A percentile compares a stretch with the other conserved stretches of the same genome.
Conservation (phyloP, 2,329 filamentous ascomycete genomes). For the Daldinia sp. region DNA sequence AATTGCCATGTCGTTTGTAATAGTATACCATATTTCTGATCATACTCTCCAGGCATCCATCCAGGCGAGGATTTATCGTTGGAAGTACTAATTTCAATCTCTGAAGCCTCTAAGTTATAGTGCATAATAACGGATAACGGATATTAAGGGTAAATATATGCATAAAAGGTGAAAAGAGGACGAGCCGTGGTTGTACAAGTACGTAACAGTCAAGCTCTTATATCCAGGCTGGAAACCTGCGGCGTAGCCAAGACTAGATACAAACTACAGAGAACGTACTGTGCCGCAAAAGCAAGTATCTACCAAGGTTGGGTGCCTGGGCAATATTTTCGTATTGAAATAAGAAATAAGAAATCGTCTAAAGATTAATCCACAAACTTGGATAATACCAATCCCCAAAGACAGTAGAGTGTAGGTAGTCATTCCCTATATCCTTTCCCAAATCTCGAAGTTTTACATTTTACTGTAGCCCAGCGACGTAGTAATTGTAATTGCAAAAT, state of each 20-base stretch:
- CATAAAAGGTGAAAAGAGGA: not conserved
- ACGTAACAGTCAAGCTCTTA: not conserved
- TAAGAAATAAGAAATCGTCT: not conserved
- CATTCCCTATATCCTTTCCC: not conserved
- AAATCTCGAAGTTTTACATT: not conserved
- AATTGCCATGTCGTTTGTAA: not conserved
- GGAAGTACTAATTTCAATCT: too few species aligned
- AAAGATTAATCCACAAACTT: not conserved
- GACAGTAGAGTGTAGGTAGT: not conserved
- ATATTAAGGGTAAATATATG: not conserved
- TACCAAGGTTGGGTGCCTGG: not conserved
- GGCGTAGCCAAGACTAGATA: not conserved
- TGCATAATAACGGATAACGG: too few species aligned
- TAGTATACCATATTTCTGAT: not conserved
- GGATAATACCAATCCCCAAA: not conserved
- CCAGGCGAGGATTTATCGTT: too few species aligned
- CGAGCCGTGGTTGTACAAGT: not conserved
- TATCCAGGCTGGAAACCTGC: not conserved
- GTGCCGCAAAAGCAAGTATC: not conserved
- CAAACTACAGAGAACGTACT: not conserved
- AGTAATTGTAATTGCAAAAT: conserved; percentile 47
- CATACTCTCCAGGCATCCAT: not conserved
- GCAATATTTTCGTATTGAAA: not conserved
- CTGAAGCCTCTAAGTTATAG: too few species aligned
- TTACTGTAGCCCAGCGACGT: conserved; percentile 41